Percentiles rank a stretch among this genome's conserved stretches.
These are phyloP conservation scores for Rosa rugosa DNA, from an alignment of 306 rosid genomes.

Conservation along the genomic window DNA sequence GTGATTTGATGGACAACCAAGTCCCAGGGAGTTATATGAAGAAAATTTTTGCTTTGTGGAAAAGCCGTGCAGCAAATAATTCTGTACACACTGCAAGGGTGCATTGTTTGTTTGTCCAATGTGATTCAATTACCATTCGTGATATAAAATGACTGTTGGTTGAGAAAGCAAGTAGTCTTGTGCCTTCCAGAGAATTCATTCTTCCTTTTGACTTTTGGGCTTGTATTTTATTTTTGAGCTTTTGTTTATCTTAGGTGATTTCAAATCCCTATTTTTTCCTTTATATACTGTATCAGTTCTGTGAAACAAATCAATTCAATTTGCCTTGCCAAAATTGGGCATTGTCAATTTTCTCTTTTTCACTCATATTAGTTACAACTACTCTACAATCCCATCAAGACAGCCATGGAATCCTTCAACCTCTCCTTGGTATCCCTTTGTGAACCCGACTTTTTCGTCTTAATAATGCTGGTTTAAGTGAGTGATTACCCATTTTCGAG, in stretches of 20 bases:
- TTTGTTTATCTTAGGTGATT: constrained; percentile 29
- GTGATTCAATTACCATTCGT: constrained; percentile 41
- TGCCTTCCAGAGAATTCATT: constrained; percentile 30
- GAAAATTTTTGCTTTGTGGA: constrained; percentile 27
- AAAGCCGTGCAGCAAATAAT: constrained; percentile 37
- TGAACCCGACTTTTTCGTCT: background rate
- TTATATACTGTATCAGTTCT: background rate
- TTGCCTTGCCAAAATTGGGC: background rate
- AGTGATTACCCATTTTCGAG: background rate
- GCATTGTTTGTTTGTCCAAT: constrained; percentile 36
- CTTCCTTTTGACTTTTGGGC: constrained; percentile 24
- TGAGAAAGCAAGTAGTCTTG: constrained; percentile 40
- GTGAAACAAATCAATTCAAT: constrained; percentile 6
- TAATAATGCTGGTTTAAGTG: background rate
- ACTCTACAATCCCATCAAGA: background rate
- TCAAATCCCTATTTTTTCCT: constrained; percentile 7
- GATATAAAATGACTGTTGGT: constrained; percentile 52
- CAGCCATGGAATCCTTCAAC: background rate
- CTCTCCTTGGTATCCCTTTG: background rate
- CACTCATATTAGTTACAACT: background rate
- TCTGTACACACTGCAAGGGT: constrained; percentile 38
- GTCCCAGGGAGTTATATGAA: constrained; percentile 42
- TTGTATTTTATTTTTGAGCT: constrained; percentile 22
- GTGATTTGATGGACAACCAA: constrained; percentile 18
- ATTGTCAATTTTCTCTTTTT: background rate